Evolutionary conservation across 495 filamentous ascomycete species (phyloP), one percentile per base, ranked within the genome.

Genomic region (Ramalina intermedia): DNA sequence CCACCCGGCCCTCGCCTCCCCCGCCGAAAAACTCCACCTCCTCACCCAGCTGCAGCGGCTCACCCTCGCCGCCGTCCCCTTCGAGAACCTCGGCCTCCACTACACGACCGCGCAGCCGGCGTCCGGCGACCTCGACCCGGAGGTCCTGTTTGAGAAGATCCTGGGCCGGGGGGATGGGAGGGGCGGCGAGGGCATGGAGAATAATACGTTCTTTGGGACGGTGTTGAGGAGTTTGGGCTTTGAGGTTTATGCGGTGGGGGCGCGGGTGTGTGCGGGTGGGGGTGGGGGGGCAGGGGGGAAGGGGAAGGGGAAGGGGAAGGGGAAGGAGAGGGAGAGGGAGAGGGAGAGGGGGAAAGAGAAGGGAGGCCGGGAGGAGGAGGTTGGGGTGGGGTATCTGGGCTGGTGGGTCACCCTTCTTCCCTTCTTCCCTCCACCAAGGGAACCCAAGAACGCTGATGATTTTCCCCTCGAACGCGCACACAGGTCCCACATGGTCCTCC

Each of bases 151-250:
- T 56, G 43, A 64, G 2, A 87, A 87, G 61, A 71, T 89, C 23
- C 72, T 87, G 20, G 63, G 53, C 0, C 65, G 66, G 29, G 29
- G 33, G 44, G 12, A 18, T 4, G 70, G 75, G 18, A 62, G 77
- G n/a, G 86, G 86, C 3, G 84, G 85, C 0, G 87, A 87, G 55
- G 89, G 83, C 64, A 81, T 89, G 71, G 85, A 89, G 56, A 69
- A 74, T 44, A 88, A 80, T 58, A 66, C 68, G 29, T 74, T 87
- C 43, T 85, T 88, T 40, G 71, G 73, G 37, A 69, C 70, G 17
- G 63, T 87, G 14, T 64, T 93, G 14, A 63, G 74, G 18, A 75
- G 67, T 14, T 58, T 87, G 3, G 84, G 82, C 0, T 89, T 71
- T 49, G 54, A 61, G 0, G 63, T 80, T 1, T 76, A 75, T 52